Conservation (phyloP, 2,329 filamentous ascomycete genomes). For the Colletotrichum brevisporum region DNA sequence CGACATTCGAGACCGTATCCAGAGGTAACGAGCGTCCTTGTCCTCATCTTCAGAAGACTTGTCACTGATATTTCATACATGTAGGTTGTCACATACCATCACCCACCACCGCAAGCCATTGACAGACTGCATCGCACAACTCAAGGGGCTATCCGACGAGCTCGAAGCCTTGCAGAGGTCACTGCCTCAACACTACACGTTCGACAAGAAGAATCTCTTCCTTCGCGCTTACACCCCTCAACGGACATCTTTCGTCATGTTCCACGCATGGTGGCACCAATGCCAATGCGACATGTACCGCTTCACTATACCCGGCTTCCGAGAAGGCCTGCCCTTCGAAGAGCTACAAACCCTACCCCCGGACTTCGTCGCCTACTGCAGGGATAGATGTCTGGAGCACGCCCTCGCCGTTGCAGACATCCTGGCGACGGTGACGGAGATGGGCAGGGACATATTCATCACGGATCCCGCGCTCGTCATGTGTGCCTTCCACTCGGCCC, state of each 20-base stretch:
- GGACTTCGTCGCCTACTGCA: constrained; percentile 20
- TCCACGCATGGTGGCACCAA: constrained; percentile 47
- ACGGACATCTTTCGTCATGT: constrained; percentile 44
- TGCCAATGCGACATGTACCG: constrained; percentile 45
- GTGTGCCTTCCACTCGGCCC: constrained; percentile 38
- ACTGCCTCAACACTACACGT: constrained; percentile 35
- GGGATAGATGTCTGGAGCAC: constrained; percentile 29
- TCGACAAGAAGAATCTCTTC: constrained; percentile 42
- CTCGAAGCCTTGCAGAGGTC: constrained; percentile 36
- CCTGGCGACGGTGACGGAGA: constrained; percentile 16
- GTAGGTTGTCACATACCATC: constrained; percentile 41
- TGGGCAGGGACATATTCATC: constrained; percentile 33
- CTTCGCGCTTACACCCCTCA: constrained; percentile 43
- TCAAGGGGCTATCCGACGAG: constrained; percentile 27
- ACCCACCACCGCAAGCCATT: constrained; percentile 42
- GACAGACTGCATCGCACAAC: constrained; percentile 16
- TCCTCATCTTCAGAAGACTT: neutral
- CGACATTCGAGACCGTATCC: constrained; percentile 34
- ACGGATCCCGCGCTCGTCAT: constrained; percentile 32
- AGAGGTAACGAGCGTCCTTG: constrained; percentile 3
- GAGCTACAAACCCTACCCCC: constrained; percentile 11
- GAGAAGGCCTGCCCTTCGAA: constrained; percentile 22
- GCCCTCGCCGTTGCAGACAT: constrained; percentile 32
- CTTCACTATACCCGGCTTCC: constrained; percentile 42
- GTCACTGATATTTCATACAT: neutral